Conservation (phyloP, 2,329 filamentous ascomycete genomes). For the Colletotrichum plurivorum region DNA sequence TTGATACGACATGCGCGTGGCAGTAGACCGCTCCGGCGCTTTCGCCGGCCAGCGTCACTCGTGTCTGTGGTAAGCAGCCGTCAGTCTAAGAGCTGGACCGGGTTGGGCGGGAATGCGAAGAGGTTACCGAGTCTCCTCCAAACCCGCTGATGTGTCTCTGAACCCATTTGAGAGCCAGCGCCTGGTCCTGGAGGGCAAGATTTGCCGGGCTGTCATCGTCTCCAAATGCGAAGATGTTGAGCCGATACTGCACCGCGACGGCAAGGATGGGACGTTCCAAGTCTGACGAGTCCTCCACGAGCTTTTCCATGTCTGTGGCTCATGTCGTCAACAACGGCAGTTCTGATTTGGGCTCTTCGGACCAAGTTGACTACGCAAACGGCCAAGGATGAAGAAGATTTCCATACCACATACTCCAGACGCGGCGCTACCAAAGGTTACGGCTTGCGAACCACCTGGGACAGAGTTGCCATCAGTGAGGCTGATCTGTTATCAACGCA, state of each 20-base stretch:
- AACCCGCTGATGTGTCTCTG: constrained; percentile 45
- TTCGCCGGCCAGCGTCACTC: constrained; percentile 59
- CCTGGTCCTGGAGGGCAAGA: constrained; percentile 53
- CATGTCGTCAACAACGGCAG: not conserved
- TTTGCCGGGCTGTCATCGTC: constrained; percentile 53
- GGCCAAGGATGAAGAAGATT: not conserved
- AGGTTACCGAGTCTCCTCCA: constrained; percentile 45
- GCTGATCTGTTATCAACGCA: too few relatives aligned
- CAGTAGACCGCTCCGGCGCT: constrained; percentile 61
- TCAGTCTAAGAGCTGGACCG: not conserved
- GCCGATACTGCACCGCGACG: constrained; percentile 44
- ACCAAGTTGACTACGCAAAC: not conserved
- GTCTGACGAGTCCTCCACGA: constrained; percentile 53
- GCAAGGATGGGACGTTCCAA: constrained; percentile 42
- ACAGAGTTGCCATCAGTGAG: not conserved
- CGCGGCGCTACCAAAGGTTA: constrained; percentile 58
- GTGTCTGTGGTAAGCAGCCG: constrained; percentile 42
- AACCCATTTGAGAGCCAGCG: constrained; percentile 51
- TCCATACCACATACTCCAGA: constrained; percentile 57
- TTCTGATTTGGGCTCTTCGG: not conserved
- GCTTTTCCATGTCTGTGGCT: constrained; percentile 48
- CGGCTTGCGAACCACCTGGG: constrained; percentile 57
- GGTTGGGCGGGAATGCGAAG: too few relatives aligned
- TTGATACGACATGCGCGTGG: constrained; percentile 56
- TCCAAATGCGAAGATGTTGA: constrained; percentile 57